Base-by-base conservation (phyloP, 768 basidiomycete genomes). In the Tylopilus balloui region DNA sequence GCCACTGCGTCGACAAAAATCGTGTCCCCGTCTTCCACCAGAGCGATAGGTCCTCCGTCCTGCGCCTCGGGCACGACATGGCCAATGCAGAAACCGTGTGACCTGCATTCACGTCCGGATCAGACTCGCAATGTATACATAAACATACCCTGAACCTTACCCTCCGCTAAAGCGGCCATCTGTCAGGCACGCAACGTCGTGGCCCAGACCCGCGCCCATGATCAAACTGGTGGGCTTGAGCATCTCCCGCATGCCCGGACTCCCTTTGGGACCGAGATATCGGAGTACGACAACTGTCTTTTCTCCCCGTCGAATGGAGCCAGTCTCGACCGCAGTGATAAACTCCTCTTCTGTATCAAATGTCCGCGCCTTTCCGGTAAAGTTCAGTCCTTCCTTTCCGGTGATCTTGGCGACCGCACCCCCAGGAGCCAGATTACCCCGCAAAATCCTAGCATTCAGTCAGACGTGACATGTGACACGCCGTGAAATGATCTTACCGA, bases 171-270 rank as follows among this genome's bases (percentile, higher is more conserved):
- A 99, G 56, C 96, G 84, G 43, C 96, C 96, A 71, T 99, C 95
- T 15, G 96, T 99, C 56, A 99, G 70, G 68, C 92, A 97, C 32
- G 95, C 95, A 42, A 98, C 96, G 59, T 98, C 95, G 56, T 87
- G 74, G 11, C 96, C 96, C 11, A 98, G 78, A 11, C 96, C 96
- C 12, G 96, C 96, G 47, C 96, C 96, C 91, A 99, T 98, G 69
- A 99, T 93, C 62, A 98, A 67, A 73, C 90, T 91, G 27, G 95
- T 98, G 21, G 94, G 94, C 67, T 97, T 97, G 50, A 98, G 78
- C 96, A 99, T 99, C 75, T 99, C 96, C 42, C 93, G 95, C 95
- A 99, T 99, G 54, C 93, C 92, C 28, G 95, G 95, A 50, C 95
- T 96, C 53, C 95, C 95, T 73, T 92, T 88, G 24, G 95, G 95